These are phyloP conservation scores for Akanthomyces dipterigenus DNA, from an alignment of 2,329 filamentous ascomycete species.

Conservation along the genomic window DNA sequence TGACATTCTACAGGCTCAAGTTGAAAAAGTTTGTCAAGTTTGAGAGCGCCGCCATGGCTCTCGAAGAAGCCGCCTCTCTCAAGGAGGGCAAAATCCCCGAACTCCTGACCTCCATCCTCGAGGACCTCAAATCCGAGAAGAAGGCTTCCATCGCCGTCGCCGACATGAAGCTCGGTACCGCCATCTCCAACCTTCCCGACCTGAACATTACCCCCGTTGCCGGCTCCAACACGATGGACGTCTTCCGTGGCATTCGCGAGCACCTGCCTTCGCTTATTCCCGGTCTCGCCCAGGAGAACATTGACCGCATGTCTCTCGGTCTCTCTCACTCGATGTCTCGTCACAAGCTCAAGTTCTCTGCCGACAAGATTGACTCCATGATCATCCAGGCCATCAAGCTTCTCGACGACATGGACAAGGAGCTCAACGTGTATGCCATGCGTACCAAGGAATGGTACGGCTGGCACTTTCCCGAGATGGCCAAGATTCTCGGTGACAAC, in stretches of 20 bases:
- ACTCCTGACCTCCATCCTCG: conserved; percentile 72
- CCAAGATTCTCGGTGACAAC: conserved; percentile 96
- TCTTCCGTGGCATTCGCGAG: conserved; percentile 91
- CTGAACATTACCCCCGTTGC: conserved; percentile 81
- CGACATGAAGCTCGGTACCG: conserved; percentile 83
- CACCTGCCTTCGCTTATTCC: conserved; percentile 87
- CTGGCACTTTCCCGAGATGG: conserved; percentile 99
- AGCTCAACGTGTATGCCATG: conserved; percentile 98
- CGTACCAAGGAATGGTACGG: conserved; percentile 99
- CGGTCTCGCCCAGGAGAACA: conserved; percentile 74
- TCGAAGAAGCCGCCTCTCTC: conserved; percentile 83
- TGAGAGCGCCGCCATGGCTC: conserved; percentile 81
- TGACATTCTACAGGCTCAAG: conserved; percentile 58
- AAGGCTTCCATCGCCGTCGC: conserved; percentile 92
- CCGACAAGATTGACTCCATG: conserved; percentile 99
- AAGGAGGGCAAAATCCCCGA: conserved; percentile 94
- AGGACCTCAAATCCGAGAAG: conserved; percentile 93
- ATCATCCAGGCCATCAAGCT: conserved; percentile 95
- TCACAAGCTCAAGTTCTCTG: conserved; percentile 97
- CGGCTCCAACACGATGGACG: conserved; percentile 53
- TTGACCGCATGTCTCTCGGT: conserved; percentile 92
- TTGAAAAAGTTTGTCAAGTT: conserved; percentile 98
- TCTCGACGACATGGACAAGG: conserved; percentile 95
- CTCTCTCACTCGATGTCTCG: conserved; percentile 93
- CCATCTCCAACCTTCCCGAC: conserved; percentile 86